These are phyloP conservation scores for Vanilla planifolia DNA, from an alignment of 106 monocot species.

Conservation along the genomic window DNA sequence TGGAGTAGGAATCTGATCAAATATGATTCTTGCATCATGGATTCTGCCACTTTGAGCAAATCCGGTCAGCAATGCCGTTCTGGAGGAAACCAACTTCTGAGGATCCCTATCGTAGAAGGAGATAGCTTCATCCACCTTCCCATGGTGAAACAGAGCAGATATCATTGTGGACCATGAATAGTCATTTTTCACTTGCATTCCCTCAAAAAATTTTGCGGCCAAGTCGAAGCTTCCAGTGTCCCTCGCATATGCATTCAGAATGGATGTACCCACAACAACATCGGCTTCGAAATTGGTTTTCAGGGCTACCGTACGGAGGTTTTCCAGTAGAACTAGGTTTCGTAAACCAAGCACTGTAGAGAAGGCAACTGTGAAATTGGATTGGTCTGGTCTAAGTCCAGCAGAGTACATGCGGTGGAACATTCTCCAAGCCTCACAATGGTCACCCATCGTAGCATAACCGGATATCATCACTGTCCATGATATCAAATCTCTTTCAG, in stretches of 20 bases:
- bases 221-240: conserved; percentile 16
- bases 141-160: conserved; percentile 35
- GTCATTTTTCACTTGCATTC: conserved; percentile 56
- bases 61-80: conserved; percentile 41
- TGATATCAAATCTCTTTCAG: conserved; percentile 36
- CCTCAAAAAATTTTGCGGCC: conserved; percentile 44
- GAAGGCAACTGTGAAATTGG: conserved; percentile 34
- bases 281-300: conserved; percentile 54
- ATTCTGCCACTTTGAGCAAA: conserved; percentile 44
- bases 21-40: conserved; percentile 33
- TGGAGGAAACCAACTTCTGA: conserved; percentile 35
- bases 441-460: conserved; percentile 35
- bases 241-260: conserved; percentile 48
- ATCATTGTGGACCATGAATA: conserved; percentile 68
- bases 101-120: conserved; percentile 37
- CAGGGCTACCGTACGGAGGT: conserved; percentile 34
- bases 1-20: conserved; percentile 42
- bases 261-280: conserved; percentile 57
- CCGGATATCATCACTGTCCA: conserved; percentile 79
- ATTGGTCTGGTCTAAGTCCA: conserved; percentile 37
- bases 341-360: conserved; percentile 33
- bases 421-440: conserved; percentile 29
- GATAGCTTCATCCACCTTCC: conserved; percentile 38
- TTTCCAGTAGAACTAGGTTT: conserved; percentile 32
- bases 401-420: conserved; percentile 24